These are phyloP conservation scores for Cercis canadensis DNA, from an alignment of 306 rosid species.

Conservation along the genomic window DNA sequence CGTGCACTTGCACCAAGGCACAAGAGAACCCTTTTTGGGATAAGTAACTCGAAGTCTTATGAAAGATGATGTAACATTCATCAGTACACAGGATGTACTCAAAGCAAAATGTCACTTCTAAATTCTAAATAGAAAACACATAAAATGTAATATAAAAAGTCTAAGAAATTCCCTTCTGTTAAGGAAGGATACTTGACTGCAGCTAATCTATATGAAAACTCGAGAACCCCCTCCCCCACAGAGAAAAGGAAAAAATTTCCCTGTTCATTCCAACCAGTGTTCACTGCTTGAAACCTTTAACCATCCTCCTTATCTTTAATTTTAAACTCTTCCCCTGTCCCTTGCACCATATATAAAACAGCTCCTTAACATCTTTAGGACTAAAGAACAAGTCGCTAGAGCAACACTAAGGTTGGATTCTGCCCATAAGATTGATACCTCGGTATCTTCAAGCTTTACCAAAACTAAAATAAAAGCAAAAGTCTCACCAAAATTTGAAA, in stretches of 20 bases:
- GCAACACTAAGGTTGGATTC: not conserved
- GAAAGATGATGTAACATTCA: not conserved
- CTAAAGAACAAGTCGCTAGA: not conserved
- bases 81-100: not conserved
- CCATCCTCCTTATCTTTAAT: too few relatives aligned
- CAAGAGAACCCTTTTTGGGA: constrained; percentile 14
- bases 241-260: too few relatives aligned
- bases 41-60: not conserved
- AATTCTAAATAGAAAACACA: not conserved
- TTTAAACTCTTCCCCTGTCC: not conserved
- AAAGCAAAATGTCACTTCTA: constrained; percentile 7
- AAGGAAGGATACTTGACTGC: constrained; percentile 1
- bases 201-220: not conserved
- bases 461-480: not conserved
- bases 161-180: not conserved
- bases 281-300: too few relatives aligned
- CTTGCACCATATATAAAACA: not conserved
- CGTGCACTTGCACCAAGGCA: not conserved
- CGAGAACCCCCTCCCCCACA: too few relatives aligned
- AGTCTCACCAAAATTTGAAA: not conserved
- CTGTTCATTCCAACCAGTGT: too few relatives aligned
- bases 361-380: not conserved
- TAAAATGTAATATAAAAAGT: not conserved
- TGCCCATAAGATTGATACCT: not conserved
- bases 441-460: not conserved